Evolutionary conservation across 2,329 filamentous ascomycete species (phyloP).

Genomic region (Xylaria sp.): DNA sequence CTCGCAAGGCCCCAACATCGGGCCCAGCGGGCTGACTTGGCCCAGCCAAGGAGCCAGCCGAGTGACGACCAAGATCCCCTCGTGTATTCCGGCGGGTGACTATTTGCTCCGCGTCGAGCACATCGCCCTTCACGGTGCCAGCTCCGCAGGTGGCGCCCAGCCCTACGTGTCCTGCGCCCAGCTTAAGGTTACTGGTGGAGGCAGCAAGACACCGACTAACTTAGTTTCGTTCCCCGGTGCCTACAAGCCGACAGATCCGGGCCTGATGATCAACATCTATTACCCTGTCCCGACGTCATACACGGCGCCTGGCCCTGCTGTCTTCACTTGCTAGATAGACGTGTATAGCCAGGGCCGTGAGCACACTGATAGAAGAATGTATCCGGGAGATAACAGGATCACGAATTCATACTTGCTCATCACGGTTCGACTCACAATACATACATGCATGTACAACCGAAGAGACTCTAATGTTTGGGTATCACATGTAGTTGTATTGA

Average conservation of each 20-base stretch:
- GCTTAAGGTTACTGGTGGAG: constrained; percentile 50
- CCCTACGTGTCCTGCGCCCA: constrained; percentile 50
- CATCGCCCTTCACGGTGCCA: constrained; percentile 53
- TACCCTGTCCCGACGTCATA: constrained; percentile 49
- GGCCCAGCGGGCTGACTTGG: constrained; percentile 46
- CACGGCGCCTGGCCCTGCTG: constrained; percentile 39
- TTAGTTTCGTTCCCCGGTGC: constrained; percentile 51
- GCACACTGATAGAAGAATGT: too few relatives aligned
- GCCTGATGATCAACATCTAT: constrained; percentile 52
- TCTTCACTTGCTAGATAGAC: constrained; percentile 37
- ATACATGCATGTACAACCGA: background rate
- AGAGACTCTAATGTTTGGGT: background rate
- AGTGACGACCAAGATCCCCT: constrained; percentile 50
- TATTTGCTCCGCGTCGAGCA: constrained; percentile 57
- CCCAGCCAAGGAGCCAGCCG: constrained; percentile 46
- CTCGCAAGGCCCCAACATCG: constrained; percentile 47
- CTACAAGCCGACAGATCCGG: constrained; percentile 48
- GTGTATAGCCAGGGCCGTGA: too few relatives aligned
- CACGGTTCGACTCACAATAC: background rate
- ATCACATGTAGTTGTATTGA: background rate
- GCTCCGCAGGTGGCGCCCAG: constrained; percentile 50
- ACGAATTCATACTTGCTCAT: too few relatives aligned
- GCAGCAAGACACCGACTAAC: constrained; percentile 45
- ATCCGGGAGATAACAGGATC: too few relatives aligned
- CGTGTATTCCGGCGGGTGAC: constrained; percentile 53